Percentiles rank a stretch among this genome's conserved stretches.
Evolutionary conservation across 305 asterid genomes (phyloP).

Genomic region (Fraxinus latifolia): DNA sequence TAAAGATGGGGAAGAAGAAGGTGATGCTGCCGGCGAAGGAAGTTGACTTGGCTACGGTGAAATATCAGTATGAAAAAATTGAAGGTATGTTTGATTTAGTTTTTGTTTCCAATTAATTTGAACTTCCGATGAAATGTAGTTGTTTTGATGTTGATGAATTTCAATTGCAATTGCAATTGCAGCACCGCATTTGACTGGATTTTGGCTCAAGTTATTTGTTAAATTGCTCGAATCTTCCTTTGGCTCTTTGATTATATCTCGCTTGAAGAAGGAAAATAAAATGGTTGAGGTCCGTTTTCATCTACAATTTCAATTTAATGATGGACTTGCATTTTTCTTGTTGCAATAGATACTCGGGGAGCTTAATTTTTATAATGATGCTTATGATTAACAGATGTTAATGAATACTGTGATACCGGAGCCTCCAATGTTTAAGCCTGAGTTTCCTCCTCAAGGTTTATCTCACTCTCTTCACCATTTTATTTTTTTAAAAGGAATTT

Average conservation of each 20-base stretch:
- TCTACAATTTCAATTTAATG: background rate
- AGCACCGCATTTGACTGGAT: conserved; percentile 96
- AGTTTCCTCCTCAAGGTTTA: conserved; percentile 93
- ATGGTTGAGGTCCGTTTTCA: conserved; percentile 53
- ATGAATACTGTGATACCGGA: conserved; percentile 89
- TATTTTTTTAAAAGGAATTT: background rate
- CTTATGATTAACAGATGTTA: conserved; percentile 57
- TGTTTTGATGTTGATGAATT: conserved; percentile 1
- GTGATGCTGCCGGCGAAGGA: conserved; percentile 75
- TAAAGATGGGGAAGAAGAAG: conserved; percentile 64
- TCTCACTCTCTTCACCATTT: background rate
- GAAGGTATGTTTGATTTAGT: conserved; percentile 44
- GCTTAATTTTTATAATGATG: conserved; percentile 17
- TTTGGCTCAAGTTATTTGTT: conserved; percentile 53
- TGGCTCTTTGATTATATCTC: conserved; percentile 56
- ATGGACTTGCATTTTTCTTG: background rate
- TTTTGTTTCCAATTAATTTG: background rate
- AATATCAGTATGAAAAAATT: conserved; percentile 52
- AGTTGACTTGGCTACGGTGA: conserved; percentile 65
- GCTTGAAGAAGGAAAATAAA: conserved; percentile 62
- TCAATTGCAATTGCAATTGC: conserved; percentile 25
- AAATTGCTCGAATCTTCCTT: conserved; percentile 60
- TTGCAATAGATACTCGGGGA: background rate
- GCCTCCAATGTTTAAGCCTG: conserved; percentile 90
- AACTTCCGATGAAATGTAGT: background rate